Evolutionary conservation across 306 rosid genomes (phyloP), one percentile per base, ranked within the genome.

Genomic region (Prunus kanzakura): DNA sequence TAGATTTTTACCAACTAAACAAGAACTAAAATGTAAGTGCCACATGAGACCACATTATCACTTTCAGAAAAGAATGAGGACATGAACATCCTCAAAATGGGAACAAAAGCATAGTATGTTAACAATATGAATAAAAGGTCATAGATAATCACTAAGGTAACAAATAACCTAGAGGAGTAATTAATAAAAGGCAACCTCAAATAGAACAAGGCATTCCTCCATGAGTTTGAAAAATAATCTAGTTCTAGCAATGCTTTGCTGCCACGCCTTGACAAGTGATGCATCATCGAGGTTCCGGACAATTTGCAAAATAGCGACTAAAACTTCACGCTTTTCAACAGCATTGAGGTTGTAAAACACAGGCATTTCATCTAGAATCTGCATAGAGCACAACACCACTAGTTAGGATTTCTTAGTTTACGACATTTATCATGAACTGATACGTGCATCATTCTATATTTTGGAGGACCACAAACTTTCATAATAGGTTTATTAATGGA

Each of bases 301-400:
- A 82, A 95, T 90, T 95, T 89, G 97, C 86, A 95, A 73, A 89
- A 89, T 89, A 61, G 91, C 91, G 60, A 90, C 85, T 58, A 92
- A 81, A 72, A 92, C 97, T 88, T 95, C 98, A 45, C 97, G 96
- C 91, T 95, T 95, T 85, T 95, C 98, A 71, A 88, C 86, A 60
- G 97, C 80, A 85, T 86, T 90, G 63, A 95, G 92, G 86, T 95
- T 95, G 89, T 90, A 92, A 80, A 92, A 92, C 83, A 95, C 97
- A 19, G 98, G 98, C 98, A 95, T 95, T 80, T 95, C 98, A 84
- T 95, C 98, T 66, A 95, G 79, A 81, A 95, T 90, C 98, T 95
- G 96, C 84, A 78, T 29, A 81, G 61, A 68, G 56, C 43, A 81
- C 10, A n/a, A 61, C 49, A 80, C 25, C 56, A 75, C 71, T 72